Base-by-base conservation (phyloP, 2,329 filamentous ascomycete genomes). In the Colletotrichum sp. region DNA sequence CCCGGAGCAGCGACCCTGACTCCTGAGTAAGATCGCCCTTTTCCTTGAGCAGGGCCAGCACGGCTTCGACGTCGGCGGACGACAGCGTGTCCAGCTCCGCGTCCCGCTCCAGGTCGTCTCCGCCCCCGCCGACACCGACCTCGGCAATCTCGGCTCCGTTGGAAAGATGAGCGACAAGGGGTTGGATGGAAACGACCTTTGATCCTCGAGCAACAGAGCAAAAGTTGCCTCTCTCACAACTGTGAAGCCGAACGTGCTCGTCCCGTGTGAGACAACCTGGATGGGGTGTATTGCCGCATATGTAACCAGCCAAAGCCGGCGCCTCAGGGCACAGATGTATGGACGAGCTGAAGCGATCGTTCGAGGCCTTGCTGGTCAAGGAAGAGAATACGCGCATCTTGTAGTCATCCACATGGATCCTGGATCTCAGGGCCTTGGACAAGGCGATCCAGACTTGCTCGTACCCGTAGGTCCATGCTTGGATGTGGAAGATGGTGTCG, bases 401-500 rank as follows among this genome's bases (percentile, higher is more conserved):
- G 82, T 98, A 98, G 18, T 91, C 86, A 81, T 98, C 95, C 4
- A 98, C 91, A 80, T 98, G 96, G 3, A 98, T 91, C 87, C 88
- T 90, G 5, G 93, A 93, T 8, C 91, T 85, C 1, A 98, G 86
- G 13, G 92, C 91, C 26, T 92, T 90, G 0, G 95, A 93, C 1
- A 99, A 85, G 0, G 95, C 94, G 74, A 96, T 87, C 96, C 96
- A 98, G 0, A 98, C 95, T 68, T 98, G 94, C 82, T 99, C 96
- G 78, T 98, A 98, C 1, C 89, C 89, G 81, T 97, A 97, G 0
- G 96, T 98, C 96, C 96, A 98, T 1, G 95, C 92, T 72, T 96
- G 92, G 61, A 99, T 90, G 82, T 98, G 94, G 80, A 98, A 98
- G 1, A 94, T 83, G 0, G 95, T 98, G 52, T 95, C 91, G 2